These are phyloP conservation scores for Taphrina sp. DNA, from an alignment of 1,139 yeast genomes.

Conservation along the genomic window DNA sequence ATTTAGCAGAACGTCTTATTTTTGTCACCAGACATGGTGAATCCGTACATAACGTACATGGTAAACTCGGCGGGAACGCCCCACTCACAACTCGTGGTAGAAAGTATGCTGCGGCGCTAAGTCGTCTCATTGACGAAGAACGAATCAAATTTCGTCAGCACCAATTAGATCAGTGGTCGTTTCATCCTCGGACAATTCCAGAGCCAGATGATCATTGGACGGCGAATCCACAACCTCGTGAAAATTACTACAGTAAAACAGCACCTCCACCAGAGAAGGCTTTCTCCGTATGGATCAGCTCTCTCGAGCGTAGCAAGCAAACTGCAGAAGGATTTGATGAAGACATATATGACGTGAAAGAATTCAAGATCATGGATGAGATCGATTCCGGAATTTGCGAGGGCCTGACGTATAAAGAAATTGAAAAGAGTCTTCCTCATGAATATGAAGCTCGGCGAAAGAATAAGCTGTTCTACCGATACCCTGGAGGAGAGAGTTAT, in stretches of 20 bases:
- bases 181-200: slow-evolving; percentile 29
- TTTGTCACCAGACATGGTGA: slow-evolving; percentile 98
- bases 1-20: slow-evolving; percentile 83
- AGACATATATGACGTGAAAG: slow-evolving; percentile 68
- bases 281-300: slow-evolving; percentile 91
- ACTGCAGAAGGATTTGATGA: slow-evolving; percentile 72
- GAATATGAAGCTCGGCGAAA: slow-evolving; percentile 77
- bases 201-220: slow-evolving; percentile 34
- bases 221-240: slow-evolving; percentile 21
- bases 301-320: slow-evolving; percentile 73
- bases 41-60: slow-evolving; percentile 75
- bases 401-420: slow-evolving; percentile 85
- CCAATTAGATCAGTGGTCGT: slow-evolving; percentile 56
- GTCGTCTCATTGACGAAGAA: slow-evolving; percentile 69
- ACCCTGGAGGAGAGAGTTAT: slow-evolving; percentile 73
- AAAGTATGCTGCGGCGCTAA: slow-evolving; percentile 67
- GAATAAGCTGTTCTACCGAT: slow-evolving; percentile 78
- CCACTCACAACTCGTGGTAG: slow-evolving; percentile 73
- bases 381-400: slow-evolving; percentile 90
- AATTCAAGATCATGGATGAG: slow-evolving; percentile 91
- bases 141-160: slow-evolving; percentile 64
- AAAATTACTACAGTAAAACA: slow-evolving; percentile 41
- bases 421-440: slow-evolving; percentile 64
- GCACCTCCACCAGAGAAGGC: slow-evolving; percentile 55
- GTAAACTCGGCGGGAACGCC: slow-evolving; percentile 92